Conservation (phyloP, 768 basidiomycete species). For the Phaffia australis region DNA sequence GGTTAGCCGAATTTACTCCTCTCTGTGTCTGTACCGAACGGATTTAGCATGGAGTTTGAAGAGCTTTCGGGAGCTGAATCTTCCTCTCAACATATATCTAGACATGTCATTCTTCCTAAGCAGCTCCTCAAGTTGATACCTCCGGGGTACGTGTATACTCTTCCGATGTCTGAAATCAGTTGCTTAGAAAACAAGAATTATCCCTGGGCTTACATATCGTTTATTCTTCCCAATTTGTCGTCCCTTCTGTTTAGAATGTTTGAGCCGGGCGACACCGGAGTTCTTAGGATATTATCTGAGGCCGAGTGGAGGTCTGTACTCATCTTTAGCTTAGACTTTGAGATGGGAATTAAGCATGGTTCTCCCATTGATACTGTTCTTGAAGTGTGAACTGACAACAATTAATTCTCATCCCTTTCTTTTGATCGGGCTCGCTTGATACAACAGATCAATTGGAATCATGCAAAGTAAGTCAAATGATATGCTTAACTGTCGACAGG, state of each 20-base stretch:
- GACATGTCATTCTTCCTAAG: slow-evolving; percentile 93
- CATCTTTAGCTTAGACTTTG: background rate
- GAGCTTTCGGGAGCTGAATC: background rate
- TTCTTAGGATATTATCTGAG: slow-evolving; percentile 70
- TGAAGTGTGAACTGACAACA: background rate
- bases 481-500: background rate
- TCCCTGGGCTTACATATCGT: background rate
- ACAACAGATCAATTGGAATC: slow-evolving; percentile 68
- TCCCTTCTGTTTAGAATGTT: slow-evolving; percentile 32
- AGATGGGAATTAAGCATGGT: background rate
- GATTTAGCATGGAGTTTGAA: background rate
- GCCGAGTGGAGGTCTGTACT: slow-evolving; percentile 57
- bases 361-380: background rate
- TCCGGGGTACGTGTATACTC: slow-evolving; percentile 42
- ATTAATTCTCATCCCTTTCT: background rate
- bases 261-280: slow-evolving; percentile 57
- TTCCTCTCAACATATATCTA: slow-evolving; percentile 32
- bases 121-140: slow-evolving; percentile 88
- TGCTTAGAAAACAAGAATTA: background rate
- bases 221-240: background rate
- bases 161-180: background rate
- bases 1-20: slow-evolving; percentile 28
- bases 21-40: background rate
- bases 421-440: background rate
- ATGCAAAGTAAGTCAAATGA: slow-evolving; percentile 54